Conservation (phyloP, 2,329 filamentous ascomycete species). For the Pseudocercospora eumusae region DNA sequence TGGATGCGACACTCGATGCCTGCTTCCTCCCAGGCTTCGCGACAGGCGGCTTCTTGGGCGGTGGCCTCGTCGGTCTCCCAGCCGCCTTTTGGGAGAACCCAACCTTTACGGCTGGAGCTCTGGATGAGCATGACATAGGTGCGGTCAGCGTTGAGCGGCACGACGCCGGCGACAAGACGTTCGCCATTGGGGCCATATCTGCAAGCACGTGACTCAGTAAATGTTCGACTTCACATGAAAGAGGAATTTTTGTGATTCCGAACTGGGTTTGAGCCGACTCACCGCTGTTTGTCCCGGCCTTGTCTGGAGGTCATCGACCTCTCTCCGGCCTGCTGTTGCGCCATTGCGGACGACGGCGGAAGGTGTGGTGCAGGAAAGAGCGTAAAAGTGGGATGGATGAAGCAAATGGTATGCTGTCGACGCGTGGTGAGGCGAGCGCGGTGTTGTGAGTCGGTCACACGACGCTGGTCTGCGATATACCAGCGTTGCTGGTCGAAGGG, state of each 20-base stretch:
- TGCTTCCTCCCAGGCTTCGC: conserved; percentile 98
- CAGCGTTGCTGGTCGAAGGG: conserved; percentile 15
- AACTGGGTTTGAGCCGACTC: conserved; percentile 11
- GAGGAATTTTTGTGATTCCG: not conserved
- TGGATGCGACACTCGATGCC: conserved; percentile 84
- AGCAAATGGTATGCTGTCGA: conserved; percentile 13
- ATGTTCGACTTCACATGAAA: conserved; percentile 8
- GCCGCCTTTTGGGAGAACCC: conserved; percentile 96
- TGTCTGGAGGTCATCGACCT: conserved; percentile 66
- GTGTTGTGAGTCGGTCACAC: conserved; percentile 22
- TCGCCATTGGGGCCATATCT: conserved; percentile 93
- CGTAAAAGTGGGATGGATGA: conserved; percentile 23
- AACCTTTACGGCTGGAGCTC: conserved; percentile 84
- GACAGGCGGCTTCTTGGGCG: conserved; percentile 75
- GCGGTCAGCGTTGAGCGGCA: conserved; percentile 83
- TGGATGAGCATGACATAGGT: conserved; percentile 90
- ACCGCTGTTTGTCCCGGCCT: conserved; percentile 74
- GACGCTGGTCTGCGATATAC: conserved; percentile 8
- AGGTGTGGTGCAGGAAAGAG: conserved; percentile 25
- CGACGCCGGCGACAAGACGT: conserved; percentile 90
- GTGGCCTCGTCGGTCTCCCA: conserved; percentile 95
- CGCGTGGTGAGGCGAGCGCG: conserved; percentile 6
- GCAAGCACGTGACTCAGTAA: conserved; percentile 33
- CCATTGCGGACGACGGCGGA: conserved; percentile 42
- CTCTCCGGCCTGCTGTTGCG: conserved; percentile 44